Evolutionary conservation across 164 flowering plant genomes (phyloP).

Genomic region (Aristolochia contorta): DNA sequence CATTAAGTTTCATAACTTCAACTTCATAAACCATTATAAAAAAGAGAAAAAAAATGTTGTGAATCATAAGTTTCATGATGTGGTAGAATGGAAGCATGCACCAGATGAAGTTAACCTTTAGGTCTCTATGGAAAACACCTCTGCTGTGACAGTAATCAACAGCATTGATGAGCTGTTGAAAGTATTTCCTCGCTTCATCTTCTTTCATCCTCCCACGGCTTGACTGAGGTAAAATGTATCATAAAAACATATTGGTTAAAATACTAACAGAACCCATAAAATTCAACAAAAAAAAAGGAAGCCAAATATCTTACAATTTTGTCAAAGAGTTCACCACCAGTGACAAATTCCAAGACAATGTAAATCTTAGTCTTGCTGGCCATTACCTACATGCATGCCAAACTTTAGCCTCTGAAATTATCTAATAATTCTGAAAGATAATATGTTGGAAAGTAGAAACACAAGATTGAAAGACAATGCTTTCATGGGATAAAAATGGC

Average conservation of each 20-base stretch:
- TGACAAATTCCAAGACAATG: slow-evolving; percentile 78
- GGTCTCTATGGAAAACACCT: slow-evolving; percentile 89
- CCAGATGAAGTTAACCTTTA: slow-evolving; percentile 42
- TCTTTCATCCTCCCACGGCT: slow-evolving; percentile 76
- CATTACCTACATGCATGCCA: slow-evolving; percentile 57
- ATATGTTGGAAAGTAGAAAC: background rate
- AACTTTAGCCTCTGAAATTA: slow-evolving; percentile 1
- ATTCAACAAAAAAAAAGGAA: background rate
- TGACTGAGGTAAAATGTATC: slow-evolving; percentile 26
- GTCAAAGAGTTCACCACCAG: slow-evolving; percentile 91
- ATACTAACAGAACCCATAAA: background rate
- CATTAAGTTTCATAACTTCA: no score
- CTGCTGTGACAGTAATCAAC: slow-evolving; percentile 98
- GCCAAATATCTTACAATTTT: slow-evolving; percentile 64
- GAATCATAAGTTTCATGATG: no score
- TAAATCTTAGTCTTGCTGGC: slow-evolving; percentile 96
- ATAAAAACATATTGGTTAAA: background rate
- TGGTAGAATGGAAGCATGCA: no score
- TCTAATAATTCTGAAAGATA: background rate
- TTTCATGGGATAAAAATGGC: background rate
- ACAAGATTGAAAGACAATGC: background rate
- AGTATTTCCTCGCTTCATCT: slow-evolving; percentile 88
- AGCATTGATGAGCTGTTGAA: slow-evolving; percentile 91
- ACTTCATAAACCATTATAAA: no score
- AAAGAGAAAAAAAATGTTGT: no score